Evolutionary conservation across 306 rosid genomes (phyloP).

Genomic region (Inga oerstediana): DNA sequence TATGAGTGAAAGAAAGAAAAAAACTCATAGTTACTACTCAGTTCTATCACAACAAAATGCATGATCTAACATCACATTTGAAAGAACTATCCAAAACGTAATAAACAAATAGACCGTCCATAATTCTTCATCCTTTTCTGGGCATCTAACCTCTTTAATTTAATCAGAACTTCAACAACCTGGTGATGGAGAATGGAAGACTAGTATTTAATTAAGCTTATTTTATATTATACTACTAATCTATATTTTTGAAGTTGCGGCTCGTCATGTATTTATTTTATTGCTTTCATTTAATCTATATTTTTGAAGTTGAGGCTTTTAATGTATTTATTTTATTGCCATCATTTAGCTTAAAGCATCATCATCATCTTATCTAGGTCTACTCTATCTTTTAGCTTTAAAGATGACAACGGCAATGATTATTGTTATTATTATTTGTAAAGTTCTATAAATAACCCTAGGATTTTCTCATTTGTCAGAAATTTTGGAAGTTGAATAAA

Average conservation of each 20-base stretch:
- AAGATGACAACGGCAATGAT: background rate
- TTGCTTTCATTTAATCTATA: background rate
- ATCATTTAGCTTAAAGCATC: no score
- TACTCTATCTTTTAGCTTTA: background rate
- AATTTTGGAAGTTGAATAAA: background rate
- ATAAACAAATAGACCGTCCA: background rate
- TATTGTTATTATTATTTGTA: background rate
- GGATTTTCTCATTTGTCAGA: background rate
- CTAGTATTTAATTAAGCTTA: background rate
- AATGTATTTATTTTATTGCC: no score
- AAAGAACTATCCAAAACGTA: background rate
- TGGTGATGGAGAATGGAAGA: background rate
- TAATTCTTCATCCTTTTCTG: background rate
- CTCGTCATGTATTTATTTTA: background rate
- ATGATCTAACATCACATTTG: background rate
- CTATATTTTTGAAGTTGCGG: background rate
- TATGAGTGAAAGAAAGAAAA: background rate
- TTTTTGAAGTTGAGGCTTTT: no score
- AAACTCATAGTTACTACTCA: background rate
- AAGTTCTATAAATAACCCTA: background rate
- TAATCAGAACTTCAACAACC: background rate
- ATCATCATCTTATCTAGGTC: no score
- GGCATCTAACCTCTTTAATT: background rate
- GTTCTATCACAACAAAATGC: background rate
- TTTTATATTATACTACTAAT: background rate